Base-by-base conservation (phyloP, 129 eudicot genomes). In the Centella asiatica region DNA sequence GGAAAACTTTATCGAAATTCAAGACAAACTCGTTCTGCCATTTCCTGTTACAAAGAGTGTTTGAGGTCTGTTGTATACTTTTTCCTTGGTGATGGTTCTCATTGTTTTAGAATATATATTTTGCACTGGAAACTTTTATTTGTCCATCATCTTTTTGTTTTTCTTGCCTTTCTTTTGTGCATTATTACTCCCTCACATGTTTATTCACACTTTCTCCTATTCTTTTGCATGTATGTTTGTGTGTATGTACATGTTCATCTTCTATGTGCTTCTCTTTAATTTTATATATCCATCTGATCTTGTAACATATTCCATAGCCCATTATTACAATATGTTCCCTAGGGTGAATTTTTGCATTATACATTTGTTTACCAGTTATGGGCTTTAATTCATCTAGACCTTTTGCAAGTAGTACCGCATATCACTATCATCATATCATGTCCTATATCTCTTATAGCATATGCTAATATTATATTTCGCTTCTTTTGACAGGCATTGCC, bases 1-100 rank as follows among this genome's bases (percentile, higher is more conserved):
- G 97, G 95, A 67, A 90, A 90, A 74, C 94, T 90, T 46, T 86
- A 90, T 66, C 76, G 89, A 49, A 74, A 60, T 79, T 76, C 89
- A 55, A 83, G 85, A 66, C 95, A 86, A 71, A 86, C 50, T 25
- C 95, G 97, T 59, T 73, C 95, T 12, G 93, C 97, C 27, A 68
- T 79, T 79, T 67, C 85, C 34, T 86, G 95, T 73, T 90, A 76
- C 68, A 90, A 84, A 71, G 97, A 90, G 75, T 90, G 95, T 63
- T 76, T 90, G 62, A 90, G 95, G 97, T 90, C 59, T 68, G 75
- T 40, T 26, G 32, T 25, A 17, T 19, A 17, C 8, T 27, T 56
- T 56, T 36, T 34, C 10, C 12, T 46, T 31, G 57, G 10, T 63
- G 39, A 17, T 15, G 12, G 10, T 44, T 40, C 26, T 20, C 25